Evolutionary conservation across 148 eudicot species (phyloP).

Genomic region (Hydrangea macrophylla): DNA sequence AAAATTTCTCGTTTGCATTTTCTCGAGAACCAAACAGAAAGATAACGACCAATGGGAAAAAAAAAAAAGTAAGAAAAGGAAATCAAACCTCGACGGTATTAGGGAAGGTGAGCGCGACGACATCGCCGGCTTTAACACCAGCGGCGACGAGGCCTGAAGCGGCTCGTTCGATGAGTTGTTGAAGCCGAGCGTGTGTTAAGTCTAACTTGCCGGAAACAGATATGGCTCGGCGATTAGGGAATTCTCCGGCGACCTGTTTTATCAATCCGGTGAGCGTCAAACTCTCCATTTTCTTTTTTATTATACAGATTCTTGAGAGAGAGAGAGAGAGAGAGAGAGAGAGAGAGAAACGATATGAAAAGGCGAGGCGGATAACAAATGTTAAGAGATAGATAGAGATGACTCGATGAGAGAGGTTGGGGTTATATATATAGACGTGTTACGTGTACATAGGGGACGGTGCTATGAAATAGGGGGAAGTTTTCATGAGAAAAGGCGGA

Average conservation of each 20-base stretch:
- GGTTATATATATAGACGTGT: conserved; percentile 9
- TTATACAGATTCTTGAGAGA: not conserved
- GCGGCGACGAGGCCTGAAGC: conserved; percentile 50
- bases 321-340: conserved; percentile 4
- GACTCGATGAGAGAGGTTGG: too few relatives aligned
- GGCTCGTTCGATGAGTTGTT: conserved; percentile 49
- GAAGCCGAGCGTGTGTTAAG: conserved; percentile 47
- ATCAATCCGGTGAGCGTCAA: conserved; percentile 62
- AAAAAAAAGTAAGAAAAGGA: not conserved
- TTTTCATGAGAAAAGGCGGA: too few relatives aligned
- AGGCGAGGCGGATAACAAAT: not conserved
- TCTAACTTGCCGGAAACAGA: conserved; percentile 72
- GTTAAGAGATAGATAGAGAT: too few relatives aligned
- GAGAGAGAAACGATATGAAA: not conserved
- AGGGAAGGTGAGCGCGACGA: conserved; percentile 91
- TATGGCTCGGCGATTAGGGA: conserved; percentile 60
- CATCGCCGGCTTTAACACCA: conserved; percentile 70
- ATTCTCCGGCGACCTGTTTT: conserved; percentile 47
- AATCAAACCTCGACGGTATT: conserved; percentile 75
- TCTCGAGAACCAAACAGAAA: not conserved
- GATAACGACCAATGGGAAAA: not conserved
- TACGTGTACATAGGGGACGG: not conserved
- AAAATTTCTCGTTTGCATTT: not conserved
- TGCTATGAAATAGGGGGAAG: not conserved
- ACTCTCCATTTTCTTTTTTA: conserved; percentile 33